A percentile compares a stretch with the other conserved stretches of the same genome.
Conservation (phyloP, 306 rosid genomes). For the Mucuna pruriens region DNA sequence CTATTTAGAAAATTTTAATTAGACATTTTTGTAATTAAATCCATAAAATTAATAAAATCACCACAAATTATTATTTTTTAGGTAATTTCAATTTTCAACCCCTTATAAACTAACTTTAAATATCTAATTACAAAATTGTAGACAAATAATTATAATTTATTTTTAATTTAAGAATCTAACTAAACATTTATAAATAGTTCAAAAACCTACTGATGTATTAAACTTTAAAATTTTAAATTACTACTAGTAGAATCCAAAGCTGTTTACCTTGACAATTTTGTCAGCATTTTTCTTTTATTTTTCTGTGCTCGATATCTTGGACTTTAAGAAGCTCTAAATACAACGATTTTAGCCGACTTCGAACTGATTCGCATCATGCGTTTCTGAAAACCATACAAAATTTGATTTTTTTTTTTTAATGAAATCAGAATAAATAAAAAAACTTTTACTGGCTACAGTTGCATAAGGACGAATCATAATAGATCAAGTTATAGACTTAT, state of each 20-base stretch:
- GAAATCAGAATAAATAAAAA: background rate
- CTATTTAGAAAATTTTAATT: no score
- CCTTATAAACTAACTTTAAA: no score
- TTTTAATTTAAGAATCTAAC: no score
- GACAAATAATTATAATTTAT: no score
- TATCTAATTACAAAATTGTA: no score
- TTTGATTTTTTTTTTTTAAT: background rate
- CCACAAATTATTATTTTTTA: no score
- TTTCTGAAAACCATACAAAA: background rate
- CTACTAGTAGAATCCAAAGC: background rate
- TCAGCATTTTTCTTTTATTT: background rate
- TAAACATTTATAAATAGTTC: no score
- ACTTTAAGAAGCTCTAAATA: background rate
- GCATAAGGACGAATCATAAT: background rate
- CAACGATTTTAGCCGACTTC: background rate
- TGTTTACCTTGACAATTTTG: background rate
- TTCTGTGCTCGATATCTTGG: background rate
- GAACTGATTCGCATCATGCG: background rate
- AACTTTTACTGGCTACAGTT: background rate
- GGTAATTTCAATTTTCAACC: no score
- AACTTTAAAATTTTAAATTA: no score
- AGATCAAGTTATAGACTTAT: background rate
- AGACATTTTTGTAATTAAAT: no score
- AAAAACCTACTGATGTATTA: no score
- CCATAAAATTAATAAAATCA: no score